phyloP scores from a whole-genome alignment of 2,329 filamentous ascomycete genomes.

The Fusarium fujikuroi region DNA sequence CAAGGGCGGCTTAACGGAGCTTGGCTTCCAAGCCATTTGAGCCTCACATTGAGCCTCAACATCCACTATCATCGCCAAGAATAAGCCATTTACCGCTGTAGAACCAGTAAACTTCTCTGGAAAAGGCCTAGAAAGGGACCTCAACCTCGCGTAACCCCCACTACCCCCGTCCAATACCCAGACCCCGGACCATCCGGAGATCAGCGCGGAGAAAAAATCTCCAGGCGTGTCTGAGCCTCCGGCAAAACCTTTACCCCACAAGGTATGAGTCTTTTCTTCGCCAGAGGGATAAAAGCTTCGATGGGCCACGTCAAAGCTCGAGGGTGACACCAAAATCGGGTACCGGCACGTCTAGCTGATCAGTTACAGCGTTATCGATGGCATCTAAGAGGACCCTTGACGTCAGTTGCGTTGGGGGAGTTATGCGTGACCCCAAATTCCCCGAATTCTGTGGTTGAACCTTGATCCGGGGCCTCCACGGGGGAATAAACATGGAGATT shows the following conservation, averaged over 20 bases:
- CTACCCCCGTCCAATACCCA: slow-evolving; percentile 1
- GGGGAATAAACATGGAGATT: slow-evolving; percentile 6
- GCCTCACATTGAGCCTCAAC: slow-evolving; percentile 16
- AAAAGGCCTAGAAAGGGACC: neutral
- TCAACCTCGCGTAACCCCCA: neutral
- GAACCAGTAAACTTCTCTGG: neutral
- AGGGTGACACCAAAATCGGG: slow-evolving; percentile 6
- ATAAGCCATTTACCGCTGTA: neutral
- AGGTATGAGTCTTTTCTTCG: slow-evolving; percentile 13
- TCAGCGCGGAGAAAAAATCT: slow-evolving; percentile 4
- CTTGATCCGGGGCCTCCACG: slow-evolving; percentile 16
- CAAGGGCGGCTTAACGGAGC: neutral
- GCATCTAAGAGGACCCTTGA: neutral
- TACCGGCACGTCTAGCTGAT: slow-evolving; percentile 15
- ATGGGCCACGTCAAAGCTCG: slow-evolving; percentile 4
- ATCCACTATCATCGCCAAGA: slow-evolving; percentile 4
- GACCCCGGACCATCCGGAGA: slow-evolving; percentile 12
- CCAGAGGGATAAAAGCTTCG: slow-evolving; percentile 19
- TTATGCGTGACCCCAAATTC: neutral
- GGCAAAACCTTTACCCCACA: slow-evolving; percentile 18
- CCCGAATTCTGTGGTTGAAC: slow-evolving; percentile 6
- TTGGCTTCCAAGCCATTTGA: slow-evolving; percentile 6
- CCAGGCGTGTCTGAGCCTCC: neutral
- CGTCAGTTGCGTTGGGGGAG: neutral
- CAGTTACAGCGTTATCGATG: neutral